These are phyloP conservation scores for Escallonia rubra DNA, from an alignment of 129 eudicot species.

Conservation along the genomic window DNA sequence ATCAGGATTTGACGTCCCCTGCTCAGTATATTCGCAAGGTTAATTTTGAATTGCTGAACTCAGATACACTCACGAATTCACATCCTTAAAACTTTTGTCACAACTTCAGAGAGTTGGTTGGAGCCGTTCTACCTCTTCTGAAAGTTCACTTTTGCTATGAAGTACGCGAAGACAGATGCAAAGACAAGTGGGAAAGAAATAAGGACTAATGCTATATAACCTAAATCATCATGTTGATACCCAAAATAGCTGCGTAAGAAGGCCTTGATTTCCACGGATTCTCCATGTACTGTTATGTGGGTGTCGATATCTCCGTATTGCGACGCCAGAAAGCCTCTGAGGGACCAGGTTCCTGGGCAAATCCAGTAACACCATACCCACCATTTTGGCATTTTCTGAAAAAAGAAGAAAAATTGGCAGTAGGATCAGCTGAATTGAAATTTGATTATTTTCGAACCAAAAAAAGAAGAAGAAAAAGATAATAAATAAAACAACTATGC, in stretches of 20 bases:
- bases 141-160: conserved; percentile 16
- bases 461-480: no score
- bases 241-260: conserved; percentile 21
- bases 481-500: no score
- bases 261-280: not conserved
- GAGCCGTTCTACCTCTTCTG: conserved; percentile 8
- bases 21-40: no score
- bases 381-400: conserved; percentile 25
- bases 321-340: conserved; percentile 18
- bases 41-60: no score
- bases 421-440: not conserved
- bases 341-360: conserved; percentile 26
- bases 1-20: no score
- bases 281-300: conserved; percentile 9
- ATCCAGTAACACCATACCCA: conserved; percentile 21
- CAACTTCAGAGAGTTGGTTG: no score
- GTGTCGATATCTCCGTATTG: conserved; percentile 25
- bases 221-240: conserved; percentile 7
- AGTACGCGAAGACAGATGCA: conserved; percentile 18
- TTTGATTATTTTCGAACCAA: not conserved
- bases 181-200: conserved; percentile 17
- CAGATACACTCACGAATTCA: no score
- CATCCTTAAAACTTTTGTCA: no score
- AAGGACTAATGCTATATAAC: conserved; percentile 10
- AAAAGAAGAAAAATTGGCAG: not conserved